Percentiles rank a stretch among this genome's conserved stretches.
phyloP scores from a whole-genome alignment of 345 rosid species.

The Anacardium occidentale region DNA sequence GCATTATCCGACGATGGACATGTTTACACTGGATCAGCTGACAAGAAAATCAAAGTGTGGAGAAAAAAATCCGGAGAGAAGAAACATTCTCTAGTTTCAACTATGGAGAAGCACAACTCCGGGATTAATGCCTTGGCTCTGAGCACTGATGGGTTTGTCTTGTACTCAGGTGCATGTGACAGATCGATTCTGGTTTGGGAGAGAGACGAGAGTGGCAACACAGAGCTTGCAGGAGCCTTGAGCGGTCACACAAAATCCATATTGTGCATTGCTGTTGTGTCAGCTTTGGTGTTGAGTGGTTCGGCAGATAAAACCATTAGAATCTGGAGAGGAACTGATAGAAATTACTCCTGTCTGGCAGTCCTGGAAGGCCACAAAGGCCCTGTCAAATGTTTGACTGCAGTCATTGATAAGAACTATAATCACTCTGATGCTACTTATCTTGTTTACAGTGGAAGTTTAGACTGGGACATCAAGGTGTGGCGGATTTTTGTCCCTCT shows the following conservation, averaged over 20 bases:
- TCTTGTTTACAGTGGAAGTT: conserved; percentile 73
- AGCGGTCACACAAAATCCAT: conserved; percentile 78
- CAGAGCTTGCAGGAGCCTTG: conserved; percentile 54
- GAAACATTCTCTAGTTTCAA: conserved; percentile 50
- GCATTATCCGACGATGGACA: conserved; percentile 56
- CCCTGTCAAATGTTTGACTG: conserved; percentile 86
- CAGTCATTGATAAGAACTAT: conserved; percentile 33
- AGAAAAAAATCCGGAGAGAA: conserved; percentile 46
- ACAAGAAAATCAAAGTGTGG: conserved; percentile 79
- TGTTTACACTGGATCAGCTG: conserved; percentile 87
- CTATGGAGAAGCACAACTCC: conserved; percentile 62
- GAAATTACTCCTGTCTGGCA: conserved; percentile 58
- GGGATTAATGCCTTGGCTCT: conserved; percentile 82
- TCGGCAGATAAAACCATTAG: conserved; percentile 80
- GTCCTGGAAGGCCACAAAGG: conserved; percentile 77
- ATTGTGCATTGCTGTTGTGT: conserved; percentile 57
- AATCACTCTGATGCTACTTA: conserved; percentile 34
- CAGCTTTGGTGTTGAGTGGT: conserved; percentile 71
- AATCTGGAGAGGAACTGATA: conserved; percentile 53
- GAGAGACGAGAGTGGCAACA: conserved; percentile 40
- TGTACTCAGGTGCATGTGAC: conserved; percentile 79
- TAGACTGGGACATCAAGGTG: conserved; percentile 82
- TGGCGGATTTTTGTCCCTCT: conserved; percentile 61
- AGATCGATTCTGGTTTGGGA: conserved; percentile 73
- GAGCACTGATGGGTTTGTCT: conserved; percentile 46